Base-by-base conservation (phyloP, 257 asterid species). In the Euphrasia confusa region DNA sequence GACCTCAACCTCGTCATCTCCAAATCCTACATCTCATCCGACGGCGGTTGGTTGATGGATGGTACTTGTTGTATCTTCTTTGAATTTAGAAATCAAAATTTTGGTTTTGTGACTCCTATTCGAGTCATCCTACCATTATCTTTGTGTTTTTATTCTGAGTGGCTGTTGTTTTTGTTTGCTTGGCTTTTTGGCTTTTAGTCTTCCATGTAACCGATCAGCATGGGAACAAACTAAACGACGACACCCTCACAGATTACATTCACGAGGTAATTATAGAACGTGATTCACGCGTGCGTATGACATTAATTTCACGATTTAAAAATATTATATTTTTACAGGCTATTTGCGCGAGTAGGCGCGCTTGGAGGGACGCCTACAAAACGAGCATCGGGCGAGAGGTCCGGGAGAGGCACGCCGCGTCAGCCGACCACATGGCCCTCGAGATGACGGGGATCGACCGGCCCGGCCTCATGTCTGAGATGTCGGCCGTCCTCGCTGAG, bases 21-120 rank as follows among this genome's bases (percentile, higher is more conserved):
- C 75, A 88, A 84, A 77, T 91, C 98, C 10, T 88, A 91, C 83
- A 83, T 91, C 72, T 79, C 86, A 53, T 88, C 98, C 9, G 98
- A 91, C 64, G 98, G 98, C 64, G 92, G 89, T 68, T 91, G 96
- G 98, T 67, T 91, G 78, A 91, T 91, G 96, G 96, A 91, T 76
- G 98, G 98, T 91, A 30, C 24, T 21, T 21, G 24, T 21, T 21
- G 24, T 21, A 32, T 66, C 69, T 44, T 35, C 32, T 39, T 64
- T 18, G n/a, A 18, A 32, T 54, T 61, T 48, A 13, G 3, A 10
- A 54, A 37, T 53, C n/a, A 60, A 9, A 53, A 55, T 49, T 18
- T 44, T 54, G 42, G 35, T 42, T 68, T 39, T 49, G 26, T 63
- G 63, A 63, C 47, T 35, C 52, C 10, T 11, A 28, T 42, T 58